A percentile compares a stretch with the other conserved stretches of the same genome.
phyloP scores from a whole-genome alignment of 139 green algal genomes.

The Tetraselmis chui region DNA sequence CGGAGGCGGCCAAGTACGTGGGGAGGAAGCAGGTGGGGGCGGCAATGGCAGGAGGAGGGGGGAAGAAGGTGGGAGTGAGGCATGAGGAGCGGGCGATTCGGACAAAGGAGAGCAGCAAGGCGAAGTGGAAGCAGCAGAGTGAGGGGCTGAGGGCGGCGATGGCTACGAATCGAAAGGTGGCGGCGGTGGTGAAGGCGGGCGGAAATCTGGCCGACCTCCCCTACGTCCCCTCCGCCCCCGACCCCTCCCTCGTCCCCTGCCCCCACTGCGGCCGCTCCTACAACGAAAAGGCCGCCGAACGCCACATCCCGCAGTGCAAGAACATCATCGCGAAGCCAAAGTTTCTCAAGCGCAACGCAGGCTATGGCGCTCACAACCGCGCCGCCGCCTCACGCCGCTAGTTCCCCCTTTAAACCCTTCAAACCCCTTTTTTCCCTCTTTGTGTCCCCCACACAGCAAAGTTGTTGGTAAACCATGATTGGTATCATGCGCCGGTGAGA shows the following conservation, averaged over 20 bases:
- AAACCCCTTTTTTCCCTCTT: too few species aligned
- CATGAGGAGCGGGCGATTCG: not conserved
- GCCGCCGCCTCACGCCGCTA: not conserved
- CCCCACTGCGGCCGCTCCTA: conserved; percentile 37
- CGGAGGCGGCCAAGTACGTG: conserved; percentile 1
- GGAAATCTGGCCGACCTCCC: conserved; percentile 35
- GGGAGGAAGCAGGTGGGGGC: too few species aligned
- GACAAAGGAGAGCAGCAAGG: not conserved
- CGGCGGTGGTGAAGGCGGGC: conserved; percentile 16
- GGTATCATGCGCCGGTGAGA: too few species aligned
- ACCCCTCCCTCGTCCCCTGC: conserved; percentile 37
- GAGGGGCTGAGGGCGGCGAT: conserved; percentile 33
- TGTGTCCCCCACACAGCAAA: too few species aligned
- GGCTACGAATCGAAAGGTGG: conserved; percentile 24
- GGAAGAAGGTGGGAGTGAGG: not conserved
- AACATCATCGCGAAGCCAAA: conserved; percentile 30
- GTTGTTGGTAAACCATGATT: too few species aligned
- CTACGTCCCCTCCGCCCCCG: conserved; percentile 19
- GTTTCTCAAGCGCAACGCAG: conserved; percentile 18
- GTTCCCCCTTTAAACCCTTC: too few species aligned
- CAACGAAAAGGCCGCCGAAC: conserved; percentile 36
- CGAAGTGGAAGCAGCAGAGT: conserved; percentile 24
- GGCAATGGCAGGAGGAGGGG: not conserved
- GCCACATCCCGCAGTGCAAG: conserved; percentile 38
- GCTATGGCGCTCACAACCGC: not conserved